Evolutionary conservation across 2,329 filamentous ascomycete species (phyloP).

Genomic region (Didymosphaeria variabile): DNA sequence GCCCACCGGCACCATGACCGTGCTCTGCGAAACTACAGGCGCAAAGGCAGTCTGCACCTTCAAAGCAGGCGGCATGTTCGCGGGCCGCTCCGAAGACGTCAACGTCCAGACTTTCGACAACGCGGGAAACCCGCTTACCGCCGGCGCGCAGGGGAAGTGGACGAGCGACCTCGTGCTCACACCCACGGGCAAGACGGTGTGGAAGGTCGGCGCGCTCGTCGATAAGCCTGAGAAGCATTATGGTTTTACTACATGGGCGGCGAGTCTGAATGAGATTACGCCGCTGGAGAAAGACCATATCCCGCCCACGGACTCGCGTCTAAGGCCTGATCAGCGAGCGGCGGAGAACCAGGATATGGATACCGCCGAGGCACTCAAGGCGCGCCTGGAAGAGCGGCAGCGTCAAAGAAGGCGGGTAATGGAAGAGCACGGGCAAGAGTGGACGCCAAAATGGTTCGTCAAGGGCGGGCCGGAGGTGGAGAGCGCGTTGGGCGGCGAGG

Average conservation of each 20-base stretch:
- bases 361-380: slow-evolving; percentile 83
- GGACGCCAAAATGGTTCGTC: slow-evolving; percentile 86
- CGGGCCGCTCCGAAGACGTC: slow-evolving; percentile 91
- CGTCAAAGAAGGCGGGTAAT: slow-evolving; percentile 75
- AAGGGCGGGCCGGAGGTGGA: slow-evolving; percentile 60
- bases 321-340: slow-evolving; percentile 87
- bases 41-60: slow-evolving; percentile 89
- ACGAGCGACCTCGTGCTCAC: slow-evolving; percentile 75
- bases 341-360: slow-evolving; percentile 85
- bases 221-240: slow-evolving; percentile 82
- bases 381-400: slow-evolving; percentile 85
- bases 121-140: slow-evolving; percentile 70
- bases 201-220: slow-evolving; percentile 80
- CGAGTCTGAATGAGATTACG: slow-evolving; percentile 87
- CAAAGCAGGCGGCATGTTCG: slow-evolving; percentile 96
- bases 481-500: slow-evolving; percentile 50
- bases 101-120: slow-evolving; percentile 75
- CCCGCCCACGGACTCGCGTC: slow-evolving; percentile 81
- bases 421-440: slow-evolving; percentile 76
- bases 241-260: slow-evolving; percentile 88
- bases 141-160: slow-evolving; percentile 84
- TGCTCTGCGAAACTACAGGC: slow-evolving; percentile 84
- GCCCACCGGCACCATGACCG: slow-evolving; percentile 87
- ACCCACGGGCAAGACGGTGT: slow-evolving; percentile 73
- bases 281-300: slow-evolving; percentile 76